Conservation (phyloP, 805 yeast genomes). For the Zygotorulaspora danielsina region DNA sequence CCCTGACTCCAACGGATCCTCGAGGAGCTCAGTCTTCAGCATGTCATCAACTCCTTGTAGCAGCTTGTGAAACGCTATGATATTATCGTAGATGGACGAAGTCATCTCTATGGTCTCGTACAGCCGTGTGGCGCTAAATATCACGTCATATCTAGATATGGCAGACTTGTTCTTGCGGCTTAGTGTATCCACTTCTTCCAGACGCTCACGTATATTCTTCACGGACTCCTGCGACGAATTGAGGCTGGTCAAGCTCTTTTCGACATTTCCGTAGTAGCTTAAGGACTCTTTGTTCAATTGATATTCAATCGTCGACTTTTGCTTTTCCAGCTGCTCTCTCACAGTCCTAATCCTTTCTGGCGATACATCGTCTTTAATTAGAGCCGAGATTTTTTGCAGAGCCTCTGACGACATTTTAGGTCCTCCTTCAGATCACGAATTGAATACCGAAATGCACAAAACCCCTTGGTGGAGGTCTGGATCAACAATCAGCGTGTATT, state of each 20-base stretch:
- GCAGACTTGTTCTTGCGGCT: slow-evolving; percentile 55
- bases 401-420: slow-evolving; percentile 24
- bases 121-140: slow-evolving; percentile 60
- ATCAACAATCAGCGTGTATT: too few species aligned
- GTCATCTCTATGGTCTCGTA: slow-evolving; percentile 72
- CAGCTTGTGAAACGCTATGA: slow-evolving; percentile 51
- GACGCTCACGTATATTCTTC: slow-evolving; percentile 45
- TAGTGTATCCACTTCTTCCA: slow-evolving; percentile 43
- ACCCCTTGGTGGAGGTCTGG: too few species aligned
- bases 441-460: too few species aligned
- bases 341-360: slow-evolving; percentile 49
- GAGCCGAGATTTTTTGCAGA: slow-evolving; percentile 31
- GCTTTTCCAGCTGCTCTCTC: slow-evolving; percentile 56
- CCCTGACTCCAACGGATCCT: slow-evolving; percentile 37
- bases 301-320: slow-evolving; percentile 69
- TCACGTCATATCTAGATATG: slow-evolving; percentile 63
- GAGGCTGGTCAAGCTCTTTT: slow-evolving; percentile 41
- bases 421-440: too few species aligned
- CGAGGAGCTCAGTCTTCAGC: slow-evolving; percentile 43
- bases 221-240: slow-evolving; percentile 44
- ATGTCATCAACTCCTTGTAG: slow-evolving; percentile 48
- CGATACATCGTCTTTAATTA: slow-evolving; percentile 44
- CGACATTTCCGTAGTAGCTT: slow-evolving; percentile 54
- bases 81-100: slow-evolving; percentile 57
- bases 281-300: slow-evolving; percentile 70